A percentile compares a stretch with the other conserved stretches of the same genome.
Conservation (phyloP, 352 stramenopile genomes). For the Globisporangium uncinulatum region DNA sequence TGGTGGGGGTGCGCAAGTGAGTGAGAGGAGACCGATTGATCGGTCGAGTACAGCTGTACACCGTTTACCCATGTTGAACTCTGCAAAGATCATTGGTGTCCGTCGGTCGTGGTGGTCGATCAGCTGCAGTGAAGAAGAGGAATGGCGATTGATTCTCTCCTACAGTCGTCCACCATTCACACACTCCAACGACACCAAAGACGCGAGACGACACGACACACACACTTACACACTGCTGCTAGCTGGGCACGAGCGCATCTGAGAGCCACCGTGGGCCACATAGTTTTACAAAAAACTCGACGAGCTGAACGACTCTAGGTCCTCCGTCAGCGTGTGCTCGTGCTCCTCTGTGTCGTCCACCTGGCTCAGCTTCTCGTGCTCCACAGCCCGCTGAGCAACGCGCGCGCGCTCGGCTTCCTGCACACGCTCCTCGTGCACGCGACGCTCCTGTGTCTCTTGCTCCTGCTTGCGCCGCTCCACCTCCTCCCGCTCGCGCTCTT, state of each 20-base stretch:
- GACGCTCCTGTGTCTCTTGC: constrained; percentile 54
- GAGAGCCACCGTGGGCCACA: too few relatives aligned
- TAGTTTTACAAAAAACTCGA: constrained; percentile 36
- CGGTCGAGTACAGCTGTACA: too few relatives aligned
- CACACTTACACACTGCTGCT: too few relatives aligned
- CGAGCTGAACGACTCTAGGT: constrained; percentile 83
- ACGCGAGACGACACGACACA: too few relatives aligned
- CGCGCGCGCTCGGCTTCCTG: constrained; percentile 56
- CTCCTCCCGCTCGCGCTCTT: constrained; percentile 56
- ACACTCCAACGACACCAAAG: too few relatives aligned
- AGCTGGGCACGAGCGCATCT: too few relatives aligned
- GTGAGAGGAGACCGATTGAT: neutral
- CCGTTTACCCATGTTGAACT: too few relatives aligned
- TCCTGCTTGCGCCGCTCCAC: constrained; percentile 55
- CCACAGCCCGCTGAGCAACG: constrained; percentile 43
- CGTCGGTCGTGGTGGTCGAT: too few relatives aligned
- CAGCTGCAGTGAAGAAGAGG: too few relatives aligned
- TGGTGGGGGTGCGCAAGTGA: constrained; percentile 8
- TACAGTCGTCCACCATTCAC: neutral
- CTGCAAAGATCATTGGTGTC: too few relatives aligned
- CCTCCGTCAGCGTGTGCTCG: constrained; percentile 67
- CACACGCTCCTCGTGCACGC: constrained; percentile 43
- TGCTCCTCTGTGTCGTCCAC: constrained; percentile 65
- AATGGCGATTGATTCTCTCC: neutral
- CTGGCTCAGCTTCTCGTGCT: constrained; percentile 59